Evolutionary conservation across 306 rosid genomes (phyloP).

Genomic region (Casuarina equisetifolia): DNA sequence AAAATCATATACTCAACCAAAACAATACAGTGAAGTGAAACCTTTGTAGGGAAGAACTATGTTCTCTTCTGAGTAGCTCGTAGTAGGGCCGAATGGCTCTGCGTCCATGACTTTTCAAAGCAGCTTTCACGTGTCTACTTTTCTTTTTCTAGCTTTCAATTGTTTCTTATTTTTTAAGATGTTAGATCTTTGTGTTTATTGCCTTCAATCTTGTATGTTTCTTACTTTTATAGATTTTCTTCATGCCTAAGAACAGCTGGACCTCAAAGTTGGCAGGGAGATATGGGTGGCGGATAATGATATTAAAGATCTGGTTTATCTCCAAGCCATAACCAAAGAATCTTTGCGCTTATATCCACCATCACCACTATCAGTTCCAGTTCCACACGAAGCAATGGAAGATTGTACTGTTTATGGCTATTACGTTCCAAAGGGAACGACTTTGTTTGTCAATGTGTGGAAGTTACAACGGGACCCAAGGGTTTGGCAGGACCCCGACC

Average conservation of each 20-base stretch:
- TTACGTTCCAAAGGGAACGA: conserved; percentile 45
- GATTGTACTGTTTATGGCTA: conserved; percentile 43
- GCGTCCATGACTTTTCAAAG: no score
- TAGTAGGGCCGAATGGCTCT: no score
- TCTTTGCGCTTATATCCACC: conserved; percentile 53
- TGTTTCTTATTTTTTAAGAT: no score
- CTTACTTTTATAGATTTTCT: no score
- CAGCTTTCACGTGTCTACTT: no score
- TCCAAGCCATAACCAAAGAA: conserved; percentile 58
- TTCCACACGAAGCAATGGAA: conserved; percentile 58
- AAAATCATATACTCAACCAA: no score
- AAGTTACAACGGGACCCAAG: conserved; percentile 59
- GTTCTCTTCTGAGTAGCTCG: no score
- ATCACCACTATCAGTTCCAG: conserved; percentile 45
- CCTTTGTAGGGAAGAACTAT: no score
- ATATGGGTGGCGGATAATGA: conserved; percentile 45
- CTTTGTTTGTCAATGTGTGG: conserved; percentile 51
- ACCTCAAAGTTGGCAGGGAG: conserved; percentile 38
- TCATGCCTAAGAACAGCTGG: conserved; percentile 53
- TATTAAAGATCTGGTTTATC: conserved; percentile 37
- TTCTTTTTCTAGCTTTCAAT: no score
- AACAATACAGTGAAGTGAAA: no score
- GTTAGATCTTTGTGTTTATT: no score
- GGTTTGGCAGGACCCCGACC: conserved; percentile 45
- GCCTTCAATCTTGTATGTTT: no score